Base-by-base conservation (phyloP, 352 stramenopile species). In the Phytophthora vignae region DNA sequence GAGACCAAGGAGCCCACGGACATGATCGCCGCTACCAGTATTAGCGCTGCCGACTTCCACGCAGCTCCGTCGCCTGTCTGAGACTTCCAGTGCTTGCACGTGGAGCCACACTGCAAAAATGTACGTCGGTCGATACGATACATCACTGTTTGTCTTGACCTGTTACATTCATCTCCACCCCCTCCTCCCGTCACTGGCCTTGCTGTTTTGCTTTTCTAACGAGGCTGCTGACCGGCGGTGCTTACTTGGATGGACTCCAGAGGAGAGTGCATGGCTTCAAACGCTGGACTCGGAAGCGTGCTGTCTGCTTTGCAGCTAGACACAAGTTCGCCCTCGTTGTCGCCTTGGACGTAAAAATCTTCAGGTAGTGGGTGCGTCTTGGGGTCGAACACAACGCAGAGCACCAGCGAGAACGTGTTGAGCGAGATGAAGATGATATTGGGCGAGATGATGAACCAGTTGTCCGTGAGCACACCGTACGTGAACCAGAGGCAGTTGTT, bases 401-500 rank as follows among this genome's bases (percentile, higher is more conserved):
- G 55, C 11, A 67, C 55, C 25, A 81, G 5, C 12, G 67, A 64
- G 62, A 73, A 62, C 3, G 63, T 60, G 8, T 74, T 74, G 60
- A 82, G 64, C 42, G 73, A 60, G 55, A 77, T 72, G 55, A 74
- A 81, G 55, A 81, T 33, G 31, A 79, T 71, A 52, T 71, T 74
- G 48, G 73, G 68, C 25, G 54, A 74, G 31, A 75, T 57, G 19
- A 79, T 77, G 63, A 81, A 83, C 62, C 68, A 75, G 54, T 81
- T 77, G 44, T 69, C n/a, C 14, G 61, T 71, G 19, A 82, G 19
- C 17, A 77, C 53, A 17, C 64, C 72, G 68, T 82, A 82, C 14
- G 72, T 74, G 60, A 79, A 74, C 75, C 75, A 82, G 7, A 69
- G 46, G 15, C 57, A 67, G 42, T 81, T 77, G 55, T 74, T 81